These are phyloP conservation scores for Amphirosellinia nigrospora DNA, from an alignment of 495 filamentous ascomycete genomes.

Conservation along the genomic window DNA sequence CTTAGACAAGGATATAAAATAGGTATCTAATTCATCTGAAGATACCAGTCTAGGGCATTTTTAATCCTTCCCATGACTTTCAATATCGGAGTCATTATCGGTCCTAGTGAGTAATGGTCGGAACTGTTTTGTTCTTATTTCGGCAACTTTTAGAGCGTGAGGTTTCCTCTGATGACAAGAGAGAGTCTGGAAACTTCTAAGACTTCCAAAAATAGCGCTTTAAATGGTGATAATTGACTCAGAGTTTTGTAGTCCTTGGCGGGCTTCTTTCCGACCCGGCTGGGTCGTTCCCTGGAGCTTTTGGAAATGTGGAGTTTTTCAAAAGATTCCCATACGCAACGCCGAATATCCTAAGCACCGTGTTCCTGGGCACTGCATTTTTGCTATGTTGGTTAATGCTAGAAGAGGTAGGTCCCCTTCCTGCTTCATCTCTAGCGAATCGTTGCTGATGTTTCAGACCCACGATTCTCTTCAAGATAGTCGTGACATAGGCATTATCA, in stretches of 20 bases:
- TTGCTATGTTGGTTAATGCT: slow-evolving; percentile 66
- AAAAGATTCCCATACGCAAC: slow-evolving; percentile 72
- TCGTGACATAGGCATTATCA: slow-evolving; percentile 55
- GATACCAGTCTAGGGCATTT: slow-evolving; percentile 69
- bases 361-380: slow-evolving; percentile 65
- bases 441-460: slow-evolving; percentile 50
- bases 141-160: too few relatives aligned
- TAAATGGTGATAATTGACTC: too few relatives aligned
- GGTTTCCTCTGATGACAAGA: too few relatives aligned
- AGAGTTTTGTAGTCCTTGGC: too few relatives aligned
- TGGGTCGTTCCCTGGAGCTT: slow-evolving; percentile 67
- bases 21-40: slow-evolving; percentile 30
- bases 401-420: slow-evolving; percentile 63
- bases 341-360: slow-evolving; percentile 75
- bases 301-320: slow-evolving; percentile 73
- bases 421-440: background rate
- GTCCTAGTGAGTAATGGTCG: too few relatives aligned
- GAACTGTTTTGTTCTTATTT: too few relatives aligned
- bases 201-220: too few relatives aligned
- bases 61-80: slow-evolving; percentile 76
- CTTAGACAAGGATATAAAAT: background rate
- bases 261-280: slow-evolving; percentile 79
- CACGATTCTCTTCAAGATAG: slow-evolving; percentile 53
- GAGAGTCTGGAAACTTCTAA: too few relatives aligned
- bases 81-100: slow-evolving; percentile 79